Base-by-base conservation (phyloP, 495 filamentous ascomycete genomes). In the Penicillium cinerascens region DNA sequence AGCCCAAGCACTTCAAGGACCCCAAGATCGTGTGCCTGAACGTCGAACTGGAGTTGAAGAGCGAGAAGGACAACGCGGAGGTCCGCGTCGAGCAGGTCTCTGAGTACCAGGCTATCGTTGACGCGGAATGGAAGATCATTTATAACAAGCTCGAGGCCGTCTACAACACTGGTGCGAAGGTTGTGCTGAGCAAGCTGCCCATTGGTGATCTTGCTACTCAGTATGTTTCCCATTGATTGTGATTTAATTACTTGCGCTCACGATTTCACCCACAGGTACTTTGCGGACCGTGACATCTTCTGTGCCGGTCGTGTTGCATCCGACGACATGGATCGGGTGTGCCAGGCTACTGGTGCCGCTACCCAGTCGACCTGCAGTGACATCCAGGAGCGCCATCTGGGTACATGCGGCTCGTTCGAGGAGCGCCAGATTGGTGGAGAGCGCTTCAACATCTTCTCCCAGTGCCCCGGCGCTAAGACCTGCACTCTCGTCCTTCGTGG, bases 41-140 rank as follows among this genome's bases (percentile, higher is more conserved):
- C 69, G 93, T 98, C 50, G 93, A 98, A 71, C 78, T 98, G 48
- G 93, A 98, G 73, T 76, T 98, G 57, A 98, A 98, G 82, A 89
- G 87, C 55, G 93, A 98, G 71, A 98, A 97, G 77, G 93, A 98
- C 76, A 98, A 98, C 61, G 93, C 93, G 42, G 93, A 98, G 74
- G 91, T 98, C 51, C 83, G 93, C 56, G 91, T 98, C 42, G 93
- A 97, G 73, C 93, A 97, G 65, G 93, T 98, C 51, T 95, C 92
- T 25, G 93, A 98, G 76, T 98, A 98, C 78, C 93, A 98, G 75
- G 93, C 93, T 43, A 95, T 98, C 61, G 93, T 98, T 67, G 93
- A 98, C 68, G 93, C 93, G 37, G 93, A 98, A 72, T 98, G 93
- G 93, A 89, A 96, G 74, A 98, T 98, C 66, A 98, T 98, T 69